Evolutionary conservation across 139 green algal genomes (phyloP).

Genomic region (Volvox reticuliferus): DNA sequence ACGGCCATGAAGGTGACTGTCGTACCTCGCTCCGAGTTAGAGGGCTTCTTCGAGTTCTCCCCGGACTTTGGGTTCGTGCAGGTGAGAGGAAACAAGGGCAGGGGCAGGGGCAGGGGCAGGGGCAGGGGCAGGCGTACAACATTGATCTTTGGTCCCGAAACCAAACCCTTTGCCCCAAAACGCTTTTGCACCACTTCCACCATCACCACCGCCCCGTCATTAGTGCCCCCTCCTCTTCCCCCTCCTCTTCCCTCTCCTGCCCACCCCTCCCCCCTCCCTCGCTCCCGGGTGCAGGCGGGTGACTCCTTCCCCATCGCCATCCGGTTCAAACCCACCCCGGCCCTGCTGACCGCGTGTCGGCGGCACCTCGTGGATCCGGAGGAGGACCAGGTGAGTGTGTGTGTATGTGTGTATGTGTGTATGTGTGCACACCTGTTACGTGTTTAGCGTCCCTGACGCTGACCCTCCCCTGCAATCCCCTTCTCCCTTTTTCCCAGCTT

Average conservation of each 20-base stretch:
- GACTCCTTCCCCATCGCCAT: slow-evolving; percentile 72
- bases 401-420: too few relatives aligned
- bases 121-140: not conserved
- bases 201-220: too few relatives aligned
- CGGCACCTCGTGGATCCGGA: slow-evolving; percentile 57
- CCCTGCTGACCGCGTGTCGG: slow-evolving; percentile 59
- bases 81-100: slow-evolving; percentile 25
- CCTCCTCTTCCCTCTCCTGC: not conserved
- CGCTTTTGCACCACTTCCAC: too few relatives aligned
- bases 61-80: slow-evolving; percentile 78
- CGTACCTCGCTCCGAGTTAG: slow-evolving; percentile 60
- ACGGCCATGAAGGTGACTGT: slow-evolving; percentile 76
- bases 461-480: slow-evolving; percentile 61
- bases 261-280: not conserved
- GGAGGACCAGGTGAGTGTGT: slow-evolving; percentile 43
- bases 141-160: too few relatives aligned
- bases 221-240: not conserved
- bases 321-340: slow-evolving; percentile 58
- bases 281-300: slow-evolving; percentile 54
- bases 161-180: too few relatives aligned
- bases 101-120: not conserved
- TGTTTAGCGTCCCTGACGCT: too few relatives aligned
- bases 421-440: too few relatives aligned
- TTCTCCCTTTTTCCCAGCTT: slow-evolving; percentile 53
- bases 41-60: slow-evolving; percentile 64